Conservation (phyloP, 2,329 filamentous ascomycete species). For the Botrytis elliptica region DNA sequence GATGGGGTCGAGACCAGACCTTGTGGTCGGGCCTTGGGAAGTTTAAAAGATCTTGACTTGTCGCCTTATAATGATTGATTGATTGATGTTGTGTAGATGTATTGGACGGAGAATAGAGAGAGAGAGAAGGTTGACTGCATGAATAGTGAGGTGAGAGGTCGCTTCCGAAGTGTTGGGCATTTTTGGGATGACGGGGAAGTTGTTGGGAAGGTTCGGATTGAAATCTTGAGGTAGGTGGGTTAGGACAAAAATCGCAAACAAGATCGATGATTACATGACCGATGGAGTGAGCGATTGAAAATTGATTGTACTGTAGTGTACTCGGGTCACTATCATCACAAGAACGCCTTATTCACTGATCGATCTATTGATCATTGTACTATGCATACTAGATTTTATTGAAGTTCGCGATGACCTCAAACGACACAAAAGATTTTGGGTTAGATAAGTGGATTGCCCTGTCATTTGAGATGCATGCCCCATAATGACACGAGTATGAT, state of each 20-base stretch:
- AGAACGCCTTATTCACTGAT: conserved; percentile 4
- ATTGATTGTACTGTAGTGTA: not conserved
- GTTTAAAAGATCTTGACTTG: not conserved
- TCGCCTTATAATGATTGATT: not conserved
- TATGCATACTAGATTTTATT: not conserved
- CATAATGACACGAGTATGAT: conserved; percentile 11
- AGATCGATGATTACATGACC: conserved; percentile 10
- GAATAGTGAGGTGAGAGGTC: not conserved
- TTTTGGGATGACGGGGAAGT: conserved; percentile 11
- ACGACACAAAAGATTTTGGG: not conserved
- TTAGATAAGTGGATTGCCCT: not conserved
- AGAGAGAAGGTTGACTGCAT: not conserved
- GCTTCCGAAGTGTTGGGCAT: conserved; percentile 10
- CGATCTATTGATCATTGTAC: conserved; percentile 8
- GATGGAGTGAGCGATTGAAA: not conserved
- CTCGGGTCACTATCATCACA: not conserved
- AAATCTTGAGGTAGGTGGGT: not conserved
- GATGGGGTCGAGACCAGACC: conserved; percentile 11
- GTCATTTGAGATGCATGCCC: not conserved
- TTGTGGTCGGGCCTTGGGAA: conserved; percentile 3
- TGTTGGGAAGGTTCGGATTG: conserved; percentile 10
- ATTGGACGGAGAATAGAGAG: not conserved
- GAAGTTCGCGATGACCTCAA: not conserved
- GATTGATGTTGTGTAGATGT: not conserved
- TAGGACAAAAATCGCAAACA: not conserved